These are phyloP conservation scores for Metarhizium anisopliae DNA, from an alignment of 2,329 filamentous ascomycete genomes.

Conservation along the genomic window DNA sequence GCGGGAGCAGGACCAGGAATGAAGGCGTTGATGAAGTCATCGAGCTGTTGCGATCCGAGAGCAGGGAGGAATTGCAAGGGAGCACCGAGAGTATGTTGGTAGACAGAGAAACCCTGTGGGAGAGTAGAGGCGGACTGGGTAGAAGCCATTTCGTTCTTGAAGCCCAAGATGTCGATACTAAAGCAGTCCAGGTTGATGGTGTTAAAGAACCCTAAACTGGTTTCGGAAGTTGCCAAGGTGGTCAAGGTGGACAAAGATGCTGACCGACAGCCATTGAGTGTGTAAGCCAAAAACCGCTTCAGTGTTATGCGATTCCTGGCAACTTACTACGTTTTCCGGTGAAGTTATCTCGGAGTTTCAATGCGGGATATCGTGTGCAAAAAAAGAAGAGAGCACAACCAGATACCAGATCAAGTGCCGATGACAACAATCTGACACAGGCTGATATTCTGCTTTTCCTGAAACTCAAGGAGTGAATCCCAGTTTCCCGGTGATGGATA, in stretches of 20 bases:
- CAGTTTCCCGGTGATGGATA: neutral
- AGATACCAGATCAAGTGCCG: neutral
- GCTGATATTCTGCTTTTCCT: neutral
- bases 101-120: constrained; percentile 48
- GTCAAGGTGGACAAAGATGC: neutral
- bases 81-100: constrained; percentile 47
- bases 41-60: constrained; percentile 52
- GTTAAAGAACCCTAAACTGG: constrained; percentile 3
- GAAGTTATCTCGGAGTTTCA: neutral
- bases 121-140: constrained; percentile 13
- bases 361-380: neutral
- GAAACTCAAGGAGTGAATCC: neutral
- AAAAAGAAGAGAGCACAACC: neutral
- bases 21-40: constrained; percentile 50
- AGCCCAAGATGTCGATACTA: neutral
- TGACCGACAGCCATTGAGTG: neutral
- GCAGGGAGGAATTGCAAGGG: constrained; percentile 58
- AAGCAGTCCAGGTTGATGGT: neutral
- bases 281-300: constrained; percentile 1
- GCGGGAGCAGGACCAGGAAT: constrained; percentile 43
- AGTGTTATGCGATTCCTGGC: neutral
- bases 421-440: neutral
- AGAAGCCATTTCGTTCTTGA: constrained; percentile 17
- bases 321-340: neutral
- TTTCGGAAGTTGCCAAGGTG: neutral